Conservation (phyloP, 139 green algal genomes). For the Micromonas pusilla region DNA sequence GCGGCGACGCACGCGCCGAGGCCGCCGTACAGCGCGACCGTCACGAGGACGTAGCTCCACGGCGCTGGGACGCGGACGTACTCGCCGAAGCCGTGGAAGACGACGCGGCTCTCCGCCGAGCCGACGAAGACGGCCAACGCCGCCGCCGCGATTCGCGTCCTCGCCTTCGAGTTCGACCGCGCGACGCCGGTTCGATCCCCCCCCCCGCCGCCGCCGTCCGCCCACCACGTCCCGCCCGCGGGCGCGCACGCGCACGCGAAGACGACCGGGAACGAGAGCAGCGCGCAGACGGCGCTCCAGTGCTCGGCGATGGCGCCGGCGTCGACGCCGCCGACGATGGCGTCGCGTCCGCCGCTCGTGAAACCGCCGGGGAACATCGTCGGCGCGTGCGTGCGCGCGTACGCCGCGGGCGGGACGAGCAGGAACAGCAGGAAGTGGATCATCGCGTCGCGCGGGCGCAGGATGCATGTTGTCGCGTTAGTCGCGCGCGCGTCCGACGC, state of each 20-base stretch:
- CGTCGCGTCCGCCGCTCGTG: background rate
- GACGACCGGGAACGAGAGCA: slow-evolving; percentile 22
- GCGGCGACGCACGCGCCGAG: slow-evolving; percentile 53
- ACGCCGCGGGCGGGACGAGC: background rate
- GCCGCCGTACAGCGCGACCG: slow-evolving; percentile 61
- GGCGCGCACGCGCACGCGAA: slow-evolving; percentile 21
- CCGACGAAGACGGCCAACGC: slow-evolving; percentile 40
- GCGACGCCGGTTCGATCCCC: too few species aligned
- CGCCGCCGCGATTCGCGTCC: slow-evolving; percentile 22
- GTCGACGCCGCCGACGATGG: background rate
- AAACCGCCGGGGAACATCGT: background rate
- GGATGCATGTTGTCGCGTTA: background rate
- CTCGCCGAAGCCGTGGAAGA: slow-evolving; percentile 81
- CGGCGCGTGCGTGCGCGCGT: background rate
- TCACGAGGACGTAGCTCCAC: slow-evolving; percentile 80
- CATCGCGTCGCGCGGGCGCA: background rate
- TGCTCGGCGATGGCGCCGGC: background rate
- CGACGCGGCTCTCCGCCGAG: slow-evolving; percentile 76
- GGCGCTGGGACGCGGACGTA: slow-evolving; percentile 83
- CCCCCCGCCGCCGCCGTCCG: slow-evolving; percentile 27
- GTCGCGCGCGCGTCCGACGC: background rate
- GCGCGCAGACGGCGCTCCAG: background rate
- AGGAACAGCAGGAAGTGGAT: background rate
- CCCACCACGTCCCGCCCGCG: slow-evolving; percentile 38
- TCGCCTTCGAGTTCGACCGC: too few species aligned